These are phyloP conservation scores for Elongisporangium senticosum DNA, from an alignment of 352 stramenopile genomes.

Conservation along the genomic window DNA sequence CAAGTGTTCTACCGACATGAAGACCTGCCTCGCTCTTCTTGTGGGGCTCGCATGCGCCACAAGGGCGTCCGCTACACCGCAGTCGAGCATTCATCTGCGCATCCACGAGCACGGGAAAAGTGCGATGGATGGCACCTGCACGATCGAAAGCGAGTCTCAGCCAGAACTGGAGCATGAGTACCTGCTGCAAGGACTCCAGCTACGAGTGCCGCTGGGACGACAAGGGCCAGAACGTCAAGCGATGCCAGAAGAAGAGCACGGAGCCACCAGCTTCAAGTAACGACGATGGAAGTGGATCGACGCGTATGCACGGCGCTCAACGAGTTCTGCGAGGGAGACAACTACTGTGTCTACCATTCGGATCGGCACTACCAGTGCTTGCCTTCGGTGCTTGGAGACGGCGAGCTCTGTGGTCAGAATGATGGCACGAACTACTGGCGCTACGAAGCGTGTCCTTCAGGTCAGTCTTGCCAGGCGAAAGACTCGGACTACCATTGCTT, in stretches of 20 bases:
- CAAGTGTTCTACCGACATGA: no score
- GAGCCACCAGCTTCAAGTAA: background rate
- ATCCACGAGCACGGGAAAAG: no score
- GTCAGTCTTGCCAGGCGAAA: no score
- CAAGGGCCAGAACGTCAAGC: conserved; percentile 3
- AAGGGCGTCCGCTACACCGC: no score
- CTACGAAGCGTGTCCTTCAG: no score
- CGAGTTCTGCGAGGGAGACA: no score
- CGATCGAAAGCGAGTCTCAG: conserved; percentile 6
- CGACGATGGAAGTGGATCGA: background rate
- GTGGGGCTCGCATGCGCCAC: no score
- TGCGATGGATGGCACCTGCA: background rate
- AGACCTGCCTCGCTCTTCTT: no score
- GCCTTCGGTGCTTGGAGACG: conserved; percentile 7
- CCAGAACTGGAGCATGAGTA: conserved; percentile 11
- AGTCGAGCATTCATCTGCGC: background rate
- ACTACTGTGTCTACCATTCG: conserved; percentile 8
- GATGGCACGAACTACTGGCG: conserved; percentile 11
- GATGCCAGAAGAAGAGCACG: conserved; percentile 2
- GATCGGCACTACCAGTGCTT: conserved; percentile 14
- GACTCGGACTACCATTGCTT: no score
- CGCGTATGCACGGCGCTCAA: background rate
- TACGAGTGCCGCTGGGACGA: no score
- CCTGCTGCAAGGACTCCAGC: conserved; percentile 7
- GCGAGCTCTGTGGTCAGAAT: conserved; percentile 12